Percentiles rank a stretch among this genome's conserved stretches.
Evolutionary conservation across 2,329 filamentous ascomycete species (phyloP).

Genomic region (Venturia effusa): DNA sequence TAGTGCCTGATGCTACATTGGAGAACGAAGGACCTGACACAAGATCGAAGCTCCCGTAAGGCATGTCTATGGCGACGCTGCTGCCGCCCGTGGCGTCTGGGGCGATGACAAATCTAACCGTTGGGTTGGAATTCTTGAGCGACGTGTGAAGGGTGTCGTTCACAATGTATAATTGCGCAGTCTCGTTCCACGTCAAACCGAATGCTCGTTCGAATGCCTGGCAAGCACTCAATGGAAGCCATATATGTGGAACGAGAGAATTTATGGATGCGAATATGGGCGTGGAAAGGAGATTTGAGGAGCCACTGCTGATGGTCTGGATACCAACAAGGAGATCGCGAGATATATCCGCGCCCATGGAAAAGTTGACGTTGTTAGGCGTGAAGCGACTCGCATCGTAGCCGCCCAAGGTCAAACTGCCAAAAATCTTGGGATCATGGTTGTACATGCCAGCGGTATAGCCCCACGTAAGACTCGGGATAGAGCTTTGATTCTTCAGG

Average conservation of each 20-base stretch:
- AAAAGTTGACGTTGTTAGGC: conserved; percentile 15
- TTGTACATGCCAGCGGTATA: conserved; percentile 17
- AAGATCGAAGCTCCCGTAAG: conserved; percentile 38
- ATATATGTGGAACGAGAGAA: conserved; percentile 25
- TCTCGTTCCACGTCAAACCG: conserved; percentile 20
- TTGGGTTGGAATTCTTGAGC: conserved; percentile 19
- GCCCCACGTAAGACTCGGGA: conserved; percentile 16
- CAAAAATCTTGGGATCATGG: conserved; percentile 11
- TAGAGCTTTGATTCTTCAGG: conserved; percentile 14
- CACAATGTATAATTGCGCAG: conserved; percentile 21
- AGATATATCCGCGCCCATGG: conserved; percentile 13
- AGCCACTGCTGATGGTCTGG: conserved; percentile 12
- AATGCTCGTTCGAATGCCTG: conserved; percentile 24
- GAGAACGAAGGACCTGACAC: conserved; percentile 24
- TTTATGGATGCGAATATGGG: conserved; percentile 44
- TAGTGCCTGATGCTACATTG: neutral
- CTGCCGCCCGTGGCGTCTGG: conserved; percentile 15
- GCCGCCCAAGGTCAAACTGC: conserved; percentile 18
- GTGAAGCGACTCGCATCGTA: conserved; percentile 17
- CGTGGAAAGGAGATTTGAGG: conserved; percentile 26
- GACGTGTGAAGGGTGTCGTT: conserved; percentile 17
- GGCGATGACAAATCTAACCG: conserved; percentile 32
- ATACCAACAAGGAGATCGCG: conserved; percentile 16
- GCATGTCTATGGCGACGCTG: conserved; percentile 32
- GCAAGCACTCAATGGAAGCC: conserved; percentile 23